Evolutionary conservation across 2,329 filamentous ascomycete genomes (phyloP), one percentile per base, ranked within the genome.

Genomic region (Colletotrichum tabaci): DNA sequence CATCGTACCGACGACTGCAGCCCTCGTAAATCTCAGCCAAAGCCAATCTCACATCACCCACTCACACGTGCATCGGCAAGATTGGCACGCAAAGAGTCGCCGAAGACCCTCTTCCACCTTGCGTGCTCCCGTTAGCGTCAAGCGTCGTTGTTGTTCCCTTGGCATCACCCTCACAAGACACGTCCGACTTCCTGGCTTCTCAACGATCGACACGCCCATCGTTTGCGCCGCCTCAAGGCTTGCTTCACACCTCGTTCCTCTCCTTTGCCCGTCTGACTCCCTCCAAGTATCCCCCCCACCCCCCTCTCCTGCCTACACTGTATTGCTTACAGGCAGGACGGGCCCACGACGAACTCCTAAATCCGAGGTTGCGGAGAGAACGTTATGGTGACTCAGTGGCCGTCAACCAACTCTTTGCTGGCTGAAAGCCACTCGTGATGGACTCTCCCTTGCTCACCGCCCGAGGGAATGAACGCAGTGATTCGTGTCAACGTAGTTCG

Each of bases 1-100:
- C 38, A 64, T 23, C 35, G 9, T n/a, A 2, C 38, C 50, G 23
- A 42, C 35, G 21, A 35, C 68, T 71, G 68, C 68, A 71, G 47
- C 57, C 55, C 68, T 71, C 68, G 68, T 71, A 71, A 71, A 71
- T 71, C 68, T 62, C 44, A 21, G 50, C 2, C 30, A 21, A 47
- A 38, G 64, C 47, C 61, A 44, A 71, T 71, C 65, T 57, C 12
- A 35, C 16, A 18, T 15, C 58, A n/a, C 52, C 4, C 30, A n/a
- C 52, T 1, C 30, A 68, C 65, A 68, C 58, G 65, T 71, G 68
- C 64, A 30, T 50, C 50, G 44, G 35, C 35, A 67, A 44, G 49
- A 71, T 61, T 62, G 64, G 67, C 35, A 62, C 56, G 50, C 35
- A 58, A 52, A 53, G 56, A 61, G 42, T 71, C 50, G 38, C 64